Base-by-base conservation (phyloP, 306 rosid species). In the Trichosanthes truncata region DNA sequence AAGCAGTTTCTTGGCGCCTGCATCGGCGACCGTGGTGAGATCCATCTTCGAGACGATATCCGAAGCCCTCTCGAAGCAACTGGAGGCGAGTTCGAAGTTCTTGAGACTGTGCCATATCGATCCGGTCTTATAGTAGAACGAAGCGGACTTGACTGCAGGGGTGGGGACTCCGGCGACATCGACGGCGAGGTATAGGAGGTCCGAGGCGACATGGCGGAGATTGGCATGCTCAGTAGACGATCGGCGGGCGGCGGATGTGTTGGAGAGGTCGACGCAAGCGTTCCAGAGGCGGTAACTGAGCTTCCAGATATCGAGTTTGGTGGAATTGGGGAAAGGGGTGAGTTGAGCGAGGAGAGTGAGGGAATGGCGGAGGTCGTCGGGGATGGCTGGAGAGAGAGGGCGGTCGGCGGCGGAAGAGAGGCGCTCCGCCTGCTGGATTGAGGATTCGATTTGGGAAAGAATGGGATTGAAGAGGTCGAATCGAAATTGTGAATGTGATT, bases 211-310 rank as follows among this genome's bases (percentile, higher is more conserved):
- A 57, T 91, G 96, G 51, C 97, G 99, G 83, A 95, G 96, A 76
- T 83, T 82, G 71, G 95, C 97, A 18, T 87, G 93, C 31, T 83
- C 90, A 69, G 82, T 85, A 4, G 90, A 80, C 36, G 87, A 83
- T 69, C 86, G 88, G 83, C 82, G 89, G 72, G 83, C 43, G n/a
- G 92, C 20, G 15, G 89, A 23, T 48, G 97, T 86, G 83, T 95
- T 95, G 82, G 96, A 90, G 85, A 92, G 89, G 72, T 95, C 97
- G 61, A 95, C 97, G 72, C 97, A 95, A 10, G 91, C 86, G 62
- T 95, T 95, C 98, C 98, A 95, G 82, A 95, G 97, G 78, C 97
- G 97, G 78, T 86, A 95, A 68, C 96, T 89, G 81, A 95, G 93
- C 74, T 95, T 95, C 98, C 97, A 95, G 23, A 92, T 74, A 38